Evolutionary conservation across 1,284 basidiomycete genomes (phyloP).

Genomic region (Leucoagaricus sp.): DNA sequence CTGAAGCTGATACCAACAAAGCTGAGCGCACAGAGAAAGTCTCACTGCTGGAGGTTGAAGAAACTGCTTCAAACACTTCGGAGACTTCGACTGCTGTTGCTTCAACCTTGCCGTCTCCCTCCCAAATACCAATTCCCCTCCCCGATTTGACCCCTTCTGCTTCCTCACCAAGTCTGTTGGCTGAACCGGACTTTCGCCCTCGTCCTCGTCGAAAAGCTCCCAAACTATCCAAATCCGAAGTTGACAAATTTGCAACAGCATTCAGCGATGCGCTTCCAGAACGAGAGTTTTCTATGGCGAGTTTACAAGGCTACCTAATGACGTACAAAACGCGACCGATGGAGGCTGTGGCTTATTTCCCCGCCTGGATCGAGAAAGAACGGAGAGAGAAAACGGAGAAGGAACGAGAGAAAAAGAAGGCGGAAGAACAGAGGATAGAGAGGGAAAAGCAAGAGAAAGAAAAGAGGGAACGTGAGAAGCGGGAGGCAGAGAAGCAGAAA

Average conservation of each 20-base stretch:
- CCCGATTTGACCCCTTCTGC: not conserved
- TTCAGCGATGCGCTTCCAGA: slow-evolving; percentile 62
- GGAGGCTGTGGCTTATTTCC: slow-evolving; percentile 47
- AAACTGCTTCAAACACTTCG: not conserved
- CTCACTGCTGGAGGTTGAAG: not conserved
- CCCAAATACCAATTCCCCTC: not conserved
- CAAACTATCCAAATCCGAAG: not conserved
- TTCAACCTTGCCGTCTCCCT: not conserved
- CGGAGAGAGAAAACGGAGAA: slow-evolving; percentile 7
- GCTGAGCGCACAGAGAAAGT: slow-evolving; percentile 19
- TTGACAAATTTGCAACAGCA: slow-evolving; percentile 43
- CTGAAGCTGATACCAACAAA: not conserved
- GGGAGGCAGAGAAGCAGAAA: too few species aligned
- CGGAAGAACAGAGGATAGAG: too few species aligned
- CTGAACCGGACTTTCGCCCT: not conserved
- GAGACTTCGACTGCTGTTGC: not conserved
- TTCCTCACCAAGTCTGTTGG: not conserved
- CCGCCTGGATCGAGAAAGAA: slow-evolving; percentile 42
- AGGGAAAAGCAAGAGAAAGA: too few species aligned
- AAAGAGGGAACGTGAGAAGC: too few species aligned
- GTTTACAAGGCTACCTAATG: slow-evolving; percentile 73
- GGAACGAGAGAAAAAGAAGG: not conserved
- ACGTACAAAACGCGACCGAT: slow-evolving; percentile 60
- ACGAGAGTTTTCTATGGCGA: slow-evolving; percentile 65
- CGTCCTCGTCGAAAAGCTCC: not conserved